Percentiles rank a stretch among this genome's conserved stretches.
Evolutionary conservation across 768 basidiomycete genomes (phyloP).

Genomic region (Agaricus sinodeliciosus): DNA sequence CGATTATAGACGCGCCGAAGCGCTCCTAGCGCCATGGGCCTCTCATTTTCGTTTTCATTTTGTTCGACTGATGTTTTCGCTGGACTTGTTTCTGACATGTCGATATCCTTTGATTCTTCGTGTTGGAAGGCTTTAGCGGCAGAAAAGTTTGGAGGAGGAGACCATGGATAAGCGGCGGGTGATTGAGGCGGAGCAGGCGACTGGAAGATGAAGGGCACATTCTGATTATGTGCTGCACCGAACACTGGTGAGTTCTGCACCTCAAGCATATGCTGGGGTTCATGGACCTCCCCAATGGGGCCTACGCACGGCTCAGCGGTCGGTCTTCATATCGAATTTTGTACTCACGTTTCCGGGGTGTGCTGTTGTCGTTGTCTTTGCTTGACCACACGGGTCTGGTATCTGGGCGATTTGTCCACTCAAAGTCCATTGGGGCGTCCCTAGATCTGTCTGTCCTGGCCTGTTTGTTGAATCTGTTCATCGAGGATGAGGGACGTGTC

Average conservation of each 20-base stretch:
- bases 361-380: constrained; percentile 36
- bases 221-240: constrained; percentile 46
- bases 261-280: constrained; percentile 33
- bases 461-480: constrained; percentile 12
- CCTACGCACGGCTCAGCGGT: constrained; percentile 20
- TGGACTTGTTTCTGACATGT: constrained; percentile 71
- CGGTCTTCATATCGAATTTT: constrained; percentile 1
- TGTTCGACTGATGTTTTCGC: constrained; percentile 30
- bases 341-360: constrained; percentile 63
- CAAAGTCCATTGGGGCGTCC: constrained; percentile 87
- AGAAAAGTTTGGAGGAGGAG: constrained; percentile 55
- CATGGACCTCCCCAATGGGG: constrained; percentile 34
- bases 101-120: constrained; percentile 57
- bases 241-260: constrained; percentile 44
- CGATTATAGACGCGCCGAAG: constrained; percentile 59
- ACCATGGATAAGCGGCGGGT: constrained; percentile 56
- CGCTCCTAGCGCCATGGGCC: constrained; percentile 55
- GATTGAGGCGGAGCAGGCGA: constrained; percentile 32
- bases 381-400: constrained; percentile 55
- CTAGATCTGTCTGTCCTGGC: constrained; percentile 43
- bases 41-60: constrained; percentile 27
- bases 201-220: constrained; percentile 69
- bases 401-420: constrained; percentile 66
- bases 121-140: constrained; percentile 52
- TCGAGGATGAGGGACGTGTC: not conserved